Evolutionary conservation across 306 rosid species (phyloP).

Genomic region (Rubus idaeus): DNA sequence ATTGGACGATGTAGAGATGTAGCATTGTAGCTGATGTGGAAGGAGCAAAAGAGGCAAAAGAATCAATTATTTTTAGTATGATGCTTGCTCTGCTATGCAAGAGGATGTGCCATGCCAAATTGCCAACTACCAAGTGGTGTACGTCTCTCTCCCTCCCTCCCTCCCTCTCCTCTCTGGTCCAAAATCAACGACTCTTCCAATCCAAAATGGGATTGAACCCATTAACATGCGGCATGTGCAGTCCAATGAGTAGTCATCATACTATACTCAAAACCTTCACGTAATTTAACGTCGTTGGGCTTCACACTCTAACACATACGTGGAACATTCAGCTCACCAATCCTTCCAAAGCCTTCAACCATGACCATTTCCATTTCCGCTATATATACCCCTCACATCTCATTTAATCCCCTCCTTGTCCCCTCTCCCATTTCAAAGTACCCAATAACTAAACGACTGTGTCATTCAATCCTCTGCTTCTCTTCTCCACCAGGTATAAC

Average conservation of each 20-base stretch:
- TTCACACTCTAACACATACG: neutral
- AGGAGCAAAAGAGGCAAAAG: too few relatives aligned
- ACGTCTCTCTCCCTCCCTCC: neutral
- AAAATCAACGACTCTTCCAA: neutral
- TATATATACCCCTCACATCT: conserved; percentile 13
- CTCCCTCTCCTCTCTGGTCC: neutral
- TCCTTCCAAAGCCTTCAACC: neutral
- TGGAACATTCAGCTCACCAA: neutral
- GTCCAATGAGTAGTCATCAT: neutral
- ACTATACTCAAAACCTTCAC: neutral
- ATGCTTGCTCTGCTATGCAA: neutral
- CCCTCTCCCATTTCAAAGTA: neutral
- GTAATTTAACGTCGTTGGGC: neutral
- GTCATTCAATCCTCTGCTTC: conserved; percentile 5
- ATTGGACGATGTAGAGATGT: too few relatives aligned
- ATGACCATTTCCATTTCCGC: conserved; percentile 7
- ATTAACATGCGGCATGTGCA: neutral
- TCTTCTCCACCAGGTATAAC: conserved; percentile 10
- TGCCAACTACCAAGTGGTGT: too few relatives aligned
- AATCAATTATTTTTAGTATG: too few relatives aligned
- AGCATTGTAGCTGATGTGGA: too few relatives aligned
- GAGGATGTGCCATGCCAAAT: neutral
- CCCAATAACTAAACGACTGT: neutral
- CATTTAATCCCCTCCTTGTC: neutral
- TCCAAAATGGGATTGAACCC: neutral